Evolutionary conservation across 441 rosid species (phyloP), one percentile per base, ranked within the genome.

Genomic region (Erodium chrysanthum): DNA sequence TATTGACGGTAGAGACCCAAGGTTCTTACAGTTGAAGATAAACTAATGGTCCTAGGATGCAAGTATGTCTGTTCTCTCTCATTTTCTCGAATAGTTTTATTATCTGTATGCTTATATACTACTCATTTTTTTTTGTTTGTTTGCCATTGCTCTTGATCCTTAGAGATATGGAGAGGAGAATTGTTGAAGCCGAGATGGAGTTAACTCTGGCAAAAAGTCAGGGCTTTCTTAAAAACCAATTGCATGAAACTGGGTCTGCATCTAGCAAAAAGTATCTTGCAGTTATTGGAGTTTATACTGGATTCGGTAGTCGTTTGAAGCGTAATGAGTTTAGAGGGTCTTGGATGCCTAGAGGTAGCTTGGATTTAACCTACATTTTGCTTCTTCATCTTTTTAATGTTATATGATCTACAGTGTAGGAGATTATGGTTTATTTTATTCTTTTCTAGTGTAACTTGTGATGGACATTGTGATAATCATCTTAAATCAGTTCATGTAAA

Each of bases 181-280:
- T 88, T 69, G 93, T 84, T 67, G 96, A 88, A 74, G 90, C 84
- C 60, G 98, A 92, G 85, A 92, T 90, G 96, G 98, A 92, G 62
- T 82, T 92, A 84, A 87, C 98, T 0, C 74, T 88, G 81, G 98
- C 96, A 21, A 92, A 92, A 81, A 89, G 89, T 80, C 89, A 86
- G 80, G 93, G 96, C 46, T 86, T 80, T 80, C 91, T 86, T 67
- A 86, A 81, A 77, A 76, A 84, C 71, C 85, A 78, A 66, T 70
- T 78, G 68, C 76, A 65, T n/a, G 74, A 77, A 73, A 76, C 76
- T 71, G 76, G 62, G 46, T 79, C 93, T 70, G 81, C 85, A 29
- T 78, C 88, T 8, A 81, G 77, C 31, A 75, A 77, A 69, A 88
- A 84, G 74, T 74, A 84, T 74, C 96, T 92, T 71, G 98, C 90